These are phyloP conservation scores for Aechmea fasciata DNA, from an alignment of 176 grass and related monocot genomes.

Conservation along the genomic window DNA sequence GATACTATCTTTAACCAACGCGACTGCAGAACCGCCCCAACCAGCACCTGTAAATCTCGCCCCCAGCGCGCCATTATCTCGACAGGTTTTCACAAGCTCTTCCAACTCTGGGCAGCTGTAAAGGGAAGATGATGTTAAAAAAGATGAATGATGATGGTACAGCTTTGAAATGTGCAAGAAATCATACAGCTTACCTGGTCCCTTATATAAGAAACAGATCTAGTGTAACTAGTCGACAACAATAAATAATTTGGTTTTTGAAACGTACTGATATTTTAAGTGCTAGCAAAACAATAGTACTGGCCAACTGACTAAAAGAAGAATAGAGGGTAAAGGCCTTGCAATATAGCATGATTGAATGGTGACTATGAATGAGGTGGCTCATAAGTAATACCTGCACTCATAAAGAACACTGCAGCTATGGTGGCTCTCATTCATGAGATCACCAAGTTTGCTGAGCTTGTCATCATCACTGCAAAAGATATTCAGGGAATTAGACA, in stretches of 20 bases:
- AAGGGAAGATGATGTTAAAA: not conserved
- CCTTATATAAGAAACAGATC: too few species aligned
- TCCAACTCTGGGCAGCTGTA: constrained; percentile 25
- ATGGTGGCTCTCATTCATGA: constrained; percentile 88
- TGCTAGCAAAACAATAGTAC: too few species aligned
- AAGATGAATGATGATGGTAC: not conserved
- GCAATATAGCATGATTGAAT: not conserved
- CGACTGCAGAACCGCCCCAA: constrained; percentile 25
- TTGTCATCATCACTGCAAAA: constrained; percentile 53
- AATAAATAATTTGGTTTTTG: too few species aligned
- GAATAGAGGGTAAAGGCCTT: too few species aligned
- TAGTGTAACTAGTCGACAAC: too few species aligned
- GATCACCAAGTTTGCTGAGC: constrained; percentile 63
- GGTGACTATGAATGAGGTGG: not conserved
- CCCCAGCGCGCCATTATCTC: constrained; percentile 20
- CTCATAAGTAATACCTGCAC: constrained; percentile 47
- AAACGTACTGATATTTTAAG: too few species aligned
- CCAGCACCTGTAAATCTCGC: constrained; percentile 27
- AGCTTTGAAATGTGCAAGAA: not conserved
- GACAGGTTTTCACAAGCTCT: constrained; percentile 25
- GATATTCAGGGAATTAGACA: not conserved
- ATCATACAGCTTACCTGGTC: not conserved
- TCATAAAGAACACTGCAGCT: constrained; percentile 95
- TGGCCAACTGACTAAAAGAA: too few species aligned
- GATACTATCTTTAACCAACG: constrained; percentile 18